Conservation (phyloP, 1,284 basidiomycete species). For the Sutorius eximius region DNA sequence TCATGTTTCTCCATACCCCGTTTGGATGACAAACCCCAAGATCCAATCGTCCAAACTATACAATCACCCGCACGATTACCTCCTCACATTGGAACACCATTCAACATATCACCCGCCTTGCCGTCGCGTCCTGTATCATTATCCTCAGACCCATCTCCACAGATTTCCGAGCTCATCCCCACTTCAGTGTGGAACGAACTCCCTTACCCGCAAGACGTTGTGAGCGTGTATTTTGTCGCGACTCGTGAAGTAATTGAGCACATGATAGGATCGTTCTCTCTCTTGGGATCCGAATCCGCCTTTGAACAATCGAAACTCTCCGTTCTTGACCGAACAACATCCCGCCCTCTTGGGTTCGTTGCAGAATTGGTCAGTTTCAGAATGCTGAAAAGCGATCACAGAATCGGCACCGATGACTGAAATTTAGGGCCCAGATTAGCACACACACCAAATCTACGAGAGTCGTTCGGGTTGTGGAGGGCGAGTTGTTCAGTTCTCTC, state of each 20-base stretch:
- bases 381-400: background rate
- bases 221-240: conserved; percentile 10
- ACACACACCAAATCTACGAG: conserved; percentile 39
- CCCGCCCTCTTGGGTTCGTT: conserved; percentile 49
- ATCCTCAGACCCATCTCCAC: background rate
- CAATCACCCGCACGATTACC: conserved; percentile 38
- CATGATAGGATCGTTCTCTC: conserved; percentile 42
- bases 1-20: conserved; percentile 58
- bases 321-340: conserved; percentile 68
- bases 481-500: conserved; percentile 52
- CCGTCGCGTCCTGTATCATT: background rate
- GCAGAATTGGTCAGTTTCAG: conserved; percentile 51
- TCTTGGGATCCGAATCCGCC: conserved; percentile 62
- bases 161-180: background rate
- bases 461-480: conserved; percentile 44
- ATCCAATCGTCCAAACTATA: conserved; percentile 67
- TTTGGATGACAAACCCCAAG: conserved; percentile 67
- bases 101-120: background rate
- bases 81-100: background rate
- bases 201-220: conserved; percentile 6
- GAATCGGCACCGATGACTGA: conserved; percentile 7
- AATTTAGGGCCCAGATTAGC: conserved; percentile 42
- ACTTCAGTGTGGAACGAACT: conserved; percentile 29
- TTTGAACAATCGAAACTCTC: conserved; percentile 40
- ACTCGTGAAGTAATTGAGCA: conserved; percentile 1